phyloP scores from a whole-genome alignment of 192 early-diverging fungal genomes.

The Fimicolochytrium jonesii region DNA sequence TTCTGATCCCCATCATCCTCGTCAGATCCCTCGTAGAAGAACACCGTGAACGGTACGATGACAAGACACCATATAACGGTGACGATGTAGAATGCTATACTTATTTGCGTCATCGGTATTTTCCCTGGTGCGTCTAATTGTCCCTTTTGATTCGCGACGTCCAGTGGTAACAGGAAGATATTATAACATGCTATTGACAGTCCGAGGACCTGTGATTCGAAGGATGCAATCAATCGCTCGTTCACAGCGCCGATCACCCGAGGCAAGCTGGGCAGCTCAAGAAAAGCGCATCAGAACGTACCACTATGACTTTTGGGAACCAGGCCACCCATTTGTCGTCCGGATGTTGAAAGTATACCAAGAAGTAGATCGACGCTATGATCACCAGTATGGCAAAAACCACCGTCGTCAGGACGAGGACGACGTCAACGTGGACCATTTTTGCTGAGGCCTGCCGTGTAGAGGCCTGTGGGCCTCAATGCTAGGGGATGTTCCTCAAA shows the following conservation, averaged over 20 bases:
- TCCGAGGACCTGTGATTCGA: constrained; percentile 43
- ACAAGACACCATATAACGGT: constrained; percentile 45
- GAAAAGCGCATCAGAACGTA: too few species aligned
- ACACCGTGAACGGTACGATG: constrained; percentile 55
- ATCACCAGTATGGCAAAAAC: constrained; percentile 55
- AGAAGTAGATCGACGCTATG: constrained; percentile 52
- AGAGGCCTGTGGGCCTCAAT: too few species aligned
- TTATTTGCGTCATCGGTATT: constrained; percentile 51
- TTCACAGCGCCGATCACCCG: too few species aligned
- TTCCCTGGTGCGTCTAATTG: constrained; percentile 20
- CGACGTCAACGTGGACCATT: constrained; percentile 33
- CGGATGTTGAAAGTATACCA: constrained; percentile 65
- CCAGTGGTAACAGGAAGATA: constrained; percentile 57
- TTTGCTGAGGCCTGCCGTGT: too few species aligned
- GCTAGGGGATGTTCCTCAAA: too few species aligned
- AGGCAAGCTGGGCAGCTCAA: too few species aligned
- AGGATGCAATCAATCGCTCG: too few species aligned
- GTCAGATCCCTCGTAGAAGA: constrained; percentile 59
- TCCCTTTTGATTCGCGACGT: constrained; percentile 58
- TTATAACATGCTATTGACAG: constrained; percentile 49
- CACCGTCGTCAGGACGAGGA: constrained; percentile 46
- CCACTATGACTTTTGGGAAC: constrained; percentile 62
- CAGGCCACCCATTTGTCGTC: constrained; percentile 64
- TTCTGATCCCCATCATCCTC: constrained; percentile 39
- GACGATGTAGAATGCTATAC: constrained; percentile 45